A percentile compares a stretch with the other conserved stretches of the same genome.
These are phyloP conservation scores for Prunus dulcis DNA, from an alignment of 306 rosid genomes.

Conservation along the genomic window DNA sequence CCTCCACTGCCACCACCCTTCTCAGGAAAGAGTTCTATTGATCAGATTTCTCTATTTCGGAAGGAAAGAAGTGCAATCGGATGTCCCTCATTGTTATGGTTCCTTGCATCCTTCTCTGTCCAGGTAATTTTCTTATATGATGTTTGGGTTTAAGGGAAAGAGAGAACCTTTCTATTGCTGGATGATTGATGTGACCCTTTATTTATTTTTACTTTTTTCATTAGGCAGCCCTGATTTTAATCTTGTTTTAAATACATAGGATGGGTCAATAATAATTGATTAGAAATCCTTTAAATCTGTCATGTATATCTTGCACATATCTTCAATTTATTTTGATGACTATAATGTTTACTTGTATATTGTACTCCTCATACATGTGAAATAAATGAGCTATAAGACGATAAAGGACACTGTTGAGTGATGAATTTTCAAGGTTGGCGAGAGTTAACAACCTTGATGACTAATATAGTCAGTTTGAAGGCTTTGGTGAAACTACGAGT, in stretches of 20 bases:
- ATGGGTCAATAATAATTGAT: neutral
- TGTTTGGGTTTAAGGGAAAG: neutral
- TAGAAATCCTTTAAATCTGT: neutral
- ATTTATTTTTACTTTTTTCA: neutral
- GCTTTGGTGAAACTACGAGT: neutral
- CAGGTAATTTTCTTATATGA: slow-evolving; percentile 49
- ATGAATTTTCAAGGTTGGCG: neutral
- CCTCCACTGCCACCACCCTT: slow-evolving; percentile 88
- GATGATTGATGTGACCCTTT: slow-evolving; percentile 5
- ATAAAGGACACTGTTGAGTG: neutral
- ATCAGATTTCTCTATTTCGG: slow-evolving; percentile 49
- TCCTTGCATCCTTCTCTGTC: slow-evolving; percentile 36
- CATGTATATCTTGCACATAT: neutral
- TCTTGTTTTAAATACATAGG: neutral
- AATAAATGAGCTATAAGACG: neutral
- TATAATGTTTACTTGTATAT: no score
- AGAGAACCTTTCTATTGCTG: neutral
- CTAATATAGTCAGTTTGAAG: neutral
- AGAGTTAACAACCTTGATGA: neutral
- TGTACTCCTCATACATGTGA: neutral
- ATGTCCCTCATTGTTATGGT: slow-evolving; percentile 81
- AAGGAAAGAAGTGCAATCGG: slow-evolving; percentile 72
- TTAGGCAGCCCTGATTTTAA: neutral
- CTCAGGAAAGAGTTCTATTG: slow-evolving; percentile 77
- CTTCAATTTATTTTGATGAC: neutral